These are phyloP conservation scores for Aspergillus pseudoterreus DNA, from an alignment of 2,329 filamentous ascomycete genomes.

Conservation along the genomic window DNA sequence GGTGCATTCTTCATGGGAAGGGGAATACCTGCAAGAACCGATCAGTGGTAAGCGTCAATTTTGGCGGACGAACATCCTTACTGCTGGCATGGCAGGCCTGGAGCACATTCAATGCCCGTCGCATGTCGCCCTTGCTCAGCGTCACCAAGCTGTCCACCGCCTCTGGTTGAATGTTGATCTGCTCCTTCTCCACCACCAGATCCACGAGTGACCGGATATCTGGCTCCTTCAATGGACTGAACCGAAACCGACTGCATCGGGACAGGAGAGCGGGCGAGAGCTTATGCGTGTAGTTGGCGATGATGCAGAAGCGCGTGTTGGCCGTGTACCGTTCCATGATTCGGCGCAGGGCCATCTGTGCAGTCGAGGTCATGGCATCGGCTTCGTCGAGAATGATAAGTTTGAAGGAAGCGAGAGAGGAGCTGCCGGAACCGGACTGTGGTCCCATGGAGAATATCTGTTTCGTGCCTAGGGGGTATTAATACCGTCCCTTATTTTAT, in stretches of 20 bases:
- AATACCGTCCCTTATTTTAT: no score
- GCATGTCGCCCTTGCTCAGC: conserved; percentile 94
- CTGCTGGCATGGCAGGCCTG: conserved; percentile 96
- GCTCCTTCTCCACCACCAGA: conserved; percentile 82
- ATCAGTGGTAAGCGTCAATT: background rate
- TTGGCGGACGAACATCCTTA: conserved; percentile 37
- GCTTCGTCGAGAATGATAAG: conserved; percentile 97
- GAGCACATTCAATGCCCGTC: conserved; percentile 86
- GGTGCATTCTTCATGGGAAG: conserved; percentile 59
- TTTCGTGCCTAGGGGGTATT: conserved; percentile 59
- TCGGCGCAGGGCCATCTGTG: conserved; percentile 91
- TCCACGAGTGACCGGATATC: conserved; percentile 86
- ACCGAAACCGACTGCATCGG: conserved; percentile 89
- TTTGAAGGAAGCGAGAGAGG: conserved; percentile 73
- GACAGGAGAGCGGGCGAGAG: conserved; percentile 89
- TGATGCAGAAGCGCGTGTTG: conserved; percentile 96
- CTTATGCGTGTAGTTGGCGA: conserved; percentile 98
- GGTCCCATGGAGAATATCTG: conserved; percentile 80
- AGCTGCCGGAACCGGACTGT: conserved; percentile 38
- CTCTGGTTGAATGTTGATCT: conserved; percentile 74
- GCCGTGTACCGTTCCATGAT: conserved; percentile 99
- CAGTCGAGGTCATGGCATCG: conserved; percentile 99
- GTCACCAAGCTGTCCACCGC: conserved; percentile 80
- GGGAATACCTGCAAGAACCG: conserved; percentile 56
- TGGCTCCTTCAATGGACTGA: conserved; percentile 83